Conservation (phyloP, 768 basidiomycete species). For the Xanthoconium purpureum region DNA sequence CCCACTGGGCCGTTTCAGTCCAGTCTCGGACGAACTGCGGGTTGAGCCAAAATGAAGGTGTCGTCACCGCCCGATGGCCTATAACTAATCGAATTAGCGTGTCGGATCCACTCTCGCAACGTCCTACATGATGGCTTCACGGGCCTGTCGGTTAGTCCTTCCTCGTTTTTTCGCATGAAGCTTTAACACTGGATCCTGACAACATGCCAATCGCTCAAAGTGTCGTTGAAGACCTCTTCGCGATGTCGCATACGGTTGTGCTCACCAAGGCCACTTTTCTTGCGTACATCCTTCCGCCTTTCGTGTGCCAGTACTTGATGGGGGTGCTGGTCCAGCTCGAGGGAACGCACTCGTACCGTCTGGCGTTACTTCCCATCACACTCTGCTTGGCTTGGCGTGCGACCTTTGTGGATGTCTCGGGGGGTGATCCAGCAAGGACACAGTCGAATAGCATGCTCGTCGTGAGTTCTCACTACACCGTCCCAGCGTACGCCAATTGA, state of each 20-base stretch:
- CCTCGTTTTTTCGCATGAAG: not conserved
- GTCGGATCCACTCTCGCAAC: not conserved
- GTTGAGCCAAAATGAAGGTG: not conserved
- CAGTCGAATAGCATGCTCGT: constrained; percentile 17
- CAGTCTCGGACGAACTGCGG: not conserved
- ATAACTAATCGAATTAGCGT: not conserved
- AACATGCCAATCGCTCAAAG: not conserved
- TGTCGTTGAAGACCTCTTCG: not conserved
- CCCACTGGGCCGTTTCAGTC: not conserved
- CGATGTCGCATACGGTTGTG: not conserved
- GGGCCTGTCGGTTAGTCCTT: not conserved
- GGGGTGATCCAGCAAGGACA: constrained; percentile 10
- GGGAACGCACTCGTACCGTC: constrained; percentile 40
- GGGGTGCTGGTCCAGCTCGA: constrained; percentile 52
- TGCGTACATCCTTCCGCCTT: constrained; percentile 40
- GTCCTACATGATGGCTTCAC: not conserved
- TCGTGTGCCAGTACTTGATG: constrained; percentile 48
- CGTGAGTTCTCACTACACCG: constrained; percentile 16
- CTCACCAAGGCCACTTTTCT: constrained; percentile 25
- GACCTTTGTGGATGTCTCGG: constrained; percentile 22
- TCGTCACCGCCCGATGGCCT: not conserved
- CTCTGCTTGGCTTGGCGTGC: constrained; percentile 45
- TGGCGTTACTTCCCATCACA: constrained; percentile 48
- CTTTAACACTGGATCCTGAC: not conserved
- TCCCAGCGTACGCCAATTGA: not conserved